Evolutionary conservation across 257 asterid genomes (phyloP), one percentile per base, ranked within the genome.

Genomic region (Rauvolfia tetraphylla): DNA sequence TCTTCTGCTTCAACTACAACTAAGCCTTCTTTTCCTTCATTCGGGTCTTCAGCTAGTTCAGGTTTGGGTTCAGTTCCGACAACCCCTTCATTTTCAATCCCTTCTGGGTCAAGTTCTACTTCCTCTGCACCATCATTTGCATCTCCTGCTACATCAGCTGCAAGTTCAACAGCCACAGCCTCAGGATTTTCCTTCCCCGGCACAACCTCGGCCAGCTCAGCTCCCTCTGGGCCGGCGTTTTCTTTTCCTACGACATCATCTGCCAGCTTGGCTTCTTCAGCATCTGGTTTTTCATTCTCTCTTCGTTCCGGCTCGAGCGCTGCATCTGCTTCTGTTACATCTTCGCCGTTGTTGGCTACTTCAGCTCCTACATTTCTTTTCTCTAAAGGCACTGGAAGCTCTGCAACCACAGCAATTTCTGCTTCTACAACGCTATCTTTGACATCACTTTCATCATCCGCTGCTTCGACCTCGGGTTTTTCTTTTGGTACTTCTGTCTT

Each of bases 401-500:
- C 83, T 23, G 81, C 77, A 27, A 13, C 84, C 29, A 25, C 79
- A 14, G 59, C 79, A 27, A 70, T 54, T 34, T 73, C 79, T 75
- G 25, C 82, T 31, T 51, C 78, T 66, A 18, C 78, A 65, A 29
- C 56, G 18, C 79, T 80, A 46, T 59, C 82, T 9, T 18, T 78
- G 69, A 15, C 73, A 9, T 56, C 81, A 23, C 75, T 89, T 29
- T 73, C 87, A 29, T 80, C 90, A 27, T 72, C 86, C 14, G 70
- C 87, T 6, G 29, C 88, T 51, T 14, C 82, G 14, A 72, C 79
- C 0, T 38, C 65, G 7, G 73, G 91, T 65, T 86, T 89, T 81
- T 79, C 91, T 23, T 84, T 90, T 79, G 92, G 88, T 81, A 82
- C 80, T 62, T 36, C 89, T n/a, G 85, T 77, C 67, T 77, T 80